Base-by-base conservation (phyloP, 148 eudicot genomes). In the Chenopodium formosanum region DNA sequence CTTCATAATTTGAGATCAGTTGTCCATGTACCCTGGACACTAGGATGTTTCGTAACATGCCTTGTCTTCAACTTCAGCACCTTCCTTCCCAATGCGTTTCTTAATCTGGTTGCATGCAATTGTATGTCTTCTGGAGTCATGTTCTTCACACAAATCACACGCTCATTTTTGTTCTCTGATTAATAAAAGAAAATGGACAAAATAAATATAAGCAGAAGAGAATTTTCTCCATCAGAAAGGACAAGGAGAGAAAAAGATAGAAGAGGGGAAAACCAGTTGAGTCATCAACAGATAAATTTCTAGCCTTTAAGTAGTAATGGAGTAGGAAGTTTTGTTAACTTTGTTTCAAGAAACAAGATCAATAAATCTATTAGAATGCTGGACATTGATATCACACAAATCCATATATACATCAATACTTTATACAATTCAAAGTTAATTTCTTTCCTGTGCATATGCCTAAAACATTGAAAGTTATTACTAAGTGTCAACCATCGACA, bases 11-110 rank as follows among this genome's bases (percentile, higher is more conserved):
- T 84, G 81, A 85, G 62, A 64, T 67, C 89, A 31, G 32, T 31
- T 31, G 92, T 84, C 97, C 97, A 91, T 58, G 94, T 91, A 31
- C 94, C 94, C 90, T 93, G 94, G 70, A 93, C 97, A 63, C 94
- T 91, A 53, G 94, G 92, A 81, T 90, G 83, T 60, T 89, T 89
- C 8, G 93, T 93, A 14, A 90, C 91, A 85, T 90, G 93, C 76
- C 97, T 88, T 0, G 94, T 91, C 88, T 85, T 91, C 87, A 93
- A 85, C 89, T 93, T 93, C 86, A 90, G 80, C 82, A 91, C 97
- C 81, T 93, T 93, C 78, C 94, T 89, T 73, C 94, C 97, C 75
- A 89, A 76, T 22, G 93, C 85, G 72, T 90, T 91, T 82, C 97
- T 89, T 66, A 91, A 85, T 78, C 91, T 89, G 56, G 93, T 90